Evolutionary conservation across 148 eudicot species (phyloP).

Genomic region (Rhododendron henanense): DNA sequence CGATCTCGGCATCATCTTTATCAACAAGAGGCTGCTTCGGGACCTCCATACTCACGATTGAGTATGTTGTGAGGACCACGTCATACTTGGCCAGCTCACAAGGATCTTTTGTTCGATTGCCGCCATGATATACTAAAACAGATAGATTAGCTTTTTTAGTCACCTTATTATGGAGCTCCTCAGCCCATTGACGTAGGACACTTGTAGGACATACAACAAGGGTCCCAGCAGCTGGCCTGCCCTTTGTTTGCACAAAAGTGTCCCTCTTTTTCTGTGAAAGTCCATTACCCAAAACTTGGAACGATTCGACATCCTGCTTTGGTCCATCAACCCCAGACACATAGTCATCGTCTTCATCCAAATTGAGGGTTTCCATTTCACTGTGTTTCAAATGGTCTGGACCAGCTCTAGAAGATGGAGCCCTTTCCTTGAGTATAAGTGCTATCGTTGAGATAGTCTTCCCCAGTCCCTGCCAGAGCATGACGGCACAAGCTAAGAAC

Average conservation of each 20-base stretch:
- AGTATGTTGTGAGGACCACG: conserved; percentile 91
- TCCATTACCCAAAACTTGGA: conserved; percentile 15
- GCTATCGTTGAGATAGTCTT: conserved; percentile 96
- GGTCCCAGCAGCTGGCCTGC: conserved; percentile 88
- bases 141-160: conserved; percentile 59
- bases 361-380: conserved; percentile 50
- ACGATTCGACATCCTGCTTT: conserved; percentile 25
- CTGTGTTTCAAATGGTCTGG: conserved; percentile 15
- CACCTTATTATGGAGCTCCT: conserved; percentile 70
- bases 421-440: conserved; percentile 79
- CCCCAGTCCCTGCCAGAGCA: conserved; percentile 73
- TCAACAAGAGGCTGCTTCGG: conserved; percentile 68
- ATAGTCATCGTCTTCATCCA: conserved; percentile 64
- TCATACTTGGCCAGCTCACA: conserved; percentile 77
- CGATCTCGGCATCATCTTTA: conserved; percentile 44
- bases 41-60: conserved; percentile 98
- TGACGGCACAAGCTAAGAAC: not conserved
- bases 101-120: conserved; percentile 88
- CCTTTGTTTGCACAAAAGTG: conserved; percentile 32
- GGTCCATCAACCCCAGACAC: conserved; percentile 18
- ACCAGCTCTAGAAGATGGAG: conserved; percentile 33
- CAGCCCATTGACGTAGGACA: conserved; percentile 95
- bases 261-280: conserved; percentile 3
- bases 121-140: conserved; percentile 74
- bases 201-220: conserved; percentile 98